Evolutionary conservation across 331 rosid species (phyloP).

Genomic region (Spiraea crenata): DNA sequence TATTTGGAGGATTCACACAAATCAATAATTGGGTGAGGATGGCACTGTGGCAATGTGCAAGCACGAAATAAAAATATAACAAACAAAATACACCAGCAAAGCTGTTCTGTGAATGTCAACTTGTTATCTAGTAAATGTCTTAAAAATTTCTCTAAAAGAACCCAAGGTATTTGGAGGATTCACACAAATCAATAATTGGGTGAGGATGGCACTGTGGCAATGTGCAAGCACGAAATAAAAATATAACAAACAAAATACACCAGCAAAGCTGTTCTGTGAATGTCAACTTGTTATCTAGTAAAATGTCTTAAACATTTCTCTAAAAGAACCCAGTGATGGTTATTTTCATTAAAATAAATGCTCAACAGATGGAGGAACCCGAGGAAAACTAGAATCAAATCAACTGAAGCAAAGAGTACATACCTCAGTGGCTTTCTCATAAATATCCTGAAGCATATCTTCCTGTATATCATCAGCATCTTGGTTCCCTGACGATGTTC

Average conservation of each 20-base stretch:
- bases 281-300: background rate
- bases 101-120: background rate
- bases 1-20: too few relatives aligned
- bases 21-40: too few relatives aligned
- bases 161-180: too few relatives aligned
- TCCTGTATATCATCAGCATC: constrained; percentile 48
- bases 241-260: too few relatives aligned
- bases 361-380: background rate
- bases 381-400: background rate
- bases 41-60: too few relatives aligned
- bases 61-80: too few relatives aligned
- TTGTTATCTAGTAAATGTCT: background rate
- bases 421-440: constrained; percentile 59
- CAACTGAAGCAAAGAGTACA: constrained; percentile 32
- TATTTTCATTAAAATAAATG: background rate
- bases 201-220: too few relatives aligned
- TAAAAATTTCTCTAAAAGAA: background rate
- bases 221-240: too few relatives aligned
- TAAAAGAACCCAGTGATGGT: background rate
- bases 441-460: constrained; percentile 54
- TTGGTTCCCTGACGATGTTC: constrained; percentile 35
- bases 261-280: background rate
- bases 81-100: background rate
- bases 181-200: too few relatives aligned
- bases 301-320: background rate